phyloP scores from a whole-genome alignment of 805 yeast species.

The Pichia ethanolica region DNA sequence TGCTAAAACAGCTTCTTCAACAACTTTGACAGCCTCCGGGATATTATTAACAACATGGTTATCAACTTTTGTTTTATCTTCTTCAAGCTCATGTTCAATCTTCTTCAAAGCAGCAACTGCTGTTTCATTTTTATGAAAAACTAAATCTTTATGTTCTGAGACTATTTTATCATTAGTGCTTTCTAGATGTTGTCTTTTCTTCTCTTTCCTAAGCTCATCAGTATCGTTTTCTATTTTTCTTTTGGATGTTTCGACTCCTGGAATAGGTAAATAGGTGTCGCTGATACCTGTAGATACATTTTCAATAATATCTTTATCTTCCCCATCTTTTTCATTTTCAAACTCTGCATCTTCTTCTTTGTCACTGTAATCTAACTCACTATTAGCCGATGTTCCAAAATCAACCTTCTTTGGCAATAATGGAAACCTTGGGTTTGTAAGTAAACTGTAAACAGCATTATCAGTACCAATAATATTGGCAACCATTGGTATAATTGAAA shows the following conservation, averaged over 20 bases:
- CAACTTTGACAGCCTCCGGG: slow-evolving; percentile 5
- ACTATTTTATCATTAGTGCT: slow-evolving; percentile 2
- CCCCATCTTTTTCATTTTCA: neutral
- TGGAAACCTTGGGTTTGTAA: slow-evolving; percentile 75
- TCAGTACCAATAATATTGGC: slow-evolving; percentile 39
- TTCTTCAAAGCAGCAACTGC: neutral
- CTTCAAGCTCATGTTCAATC: neutral
- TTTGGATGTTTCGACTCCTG: slow-evolving; percentile 7
- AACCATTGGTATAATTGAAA: slow-evolving; percentile 68
- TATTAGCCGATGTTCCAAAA: neutral
- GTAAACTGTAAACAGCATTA: slow-evolving; percentile 47
- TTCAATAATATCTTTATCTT: too few relatives aligned
- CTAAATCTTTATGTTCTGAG: slow-evolving; percentile 10
- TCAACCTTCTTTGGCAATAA: slow-evolving; percentile 16
- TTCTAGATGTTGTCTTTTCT: slow-evolving; percentile 11
- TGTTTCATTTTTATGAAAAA: slow-evolving; percentile 12
- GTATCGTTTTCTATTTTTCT: slow-evolving; percentile 7
- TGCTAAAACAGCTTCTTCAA: neutral
- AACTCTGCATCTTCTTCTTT: slow-evolving; percentile 10
- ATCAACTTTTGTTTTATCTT: neutral
- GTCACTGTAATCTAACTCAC: neutral
- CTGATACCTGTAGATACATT: too few relatives aligned
- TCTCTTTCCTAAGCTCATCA: slow-evolving; percentile 7
- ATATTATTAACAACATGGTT: slow-evolving; percentile 4
- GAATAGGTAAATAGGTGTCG: neutral